Conservation (phyloP, 1,284 basidiomycete species). For the Moesziomyces sp. region DNA sequence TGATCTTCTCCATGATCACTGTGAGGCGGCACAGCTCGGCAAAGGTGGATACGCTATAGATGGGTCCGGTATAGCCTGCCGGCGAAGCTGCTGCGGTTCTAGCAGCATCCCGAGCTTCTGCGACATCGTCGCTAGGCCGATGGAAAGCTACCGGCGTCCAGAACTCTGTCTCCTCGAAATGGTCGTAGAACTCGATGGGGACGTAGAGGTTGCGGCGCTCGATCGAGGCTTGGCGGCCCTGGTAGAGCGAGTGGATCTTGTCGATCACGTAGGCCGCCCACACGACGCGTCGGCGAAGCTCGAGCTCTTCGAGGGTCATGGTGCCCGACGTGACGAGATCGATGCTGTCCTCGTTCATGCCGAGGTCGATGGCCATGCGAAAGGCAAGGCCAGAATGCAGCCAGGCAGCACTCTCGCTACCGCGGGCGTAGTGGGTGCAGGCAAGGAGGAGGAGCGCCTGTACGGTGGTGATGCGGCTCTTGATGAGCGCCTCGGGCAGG, state of each 20-base stretch:
- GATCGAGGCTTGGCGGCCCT: constrained; percentile 60
- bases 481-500: constrained; percentile 58
- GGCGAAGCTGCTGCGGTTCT: not conserved
- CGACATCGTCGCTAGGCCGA: not conserved
- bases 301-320: constrained; percentile 54
- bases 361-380: constrained; percentile 63
- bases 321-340: constrained; percentile 37
- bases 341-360: constrained; percentile 55
- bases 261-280: constrained; percentile 60
- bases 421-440: constrained; percentile 60
- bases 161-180: constrained; percentile 62
- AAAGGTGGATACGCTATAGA: constrained; percentile 63
- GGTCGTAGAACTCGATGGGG: constrained; percentile 57
- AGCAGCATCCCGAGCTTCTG: not conserved
- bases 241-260: constrained; percentile 66
- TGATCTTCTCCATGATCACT: constrained; percentile 57
- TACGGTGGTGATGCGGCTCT: constrained; percentile 60
- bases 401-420: constrained; percentile 60
- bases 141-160: constrained; percentile 63
- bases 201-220: constrained; percentile 54
- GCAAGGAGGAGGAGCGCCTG: constrained; percentile 63
- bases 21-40: constrained; percentile 56
- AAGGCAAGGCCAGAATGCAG: constrained; percentile 62
- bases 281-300: constrained; percentile 58
- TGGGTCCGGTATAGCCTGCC: constrained; percentile 51